phyloP scores from a whole-genome alignment of 164 flowering plant genomes.

The Echeveria elegans region DNA sequence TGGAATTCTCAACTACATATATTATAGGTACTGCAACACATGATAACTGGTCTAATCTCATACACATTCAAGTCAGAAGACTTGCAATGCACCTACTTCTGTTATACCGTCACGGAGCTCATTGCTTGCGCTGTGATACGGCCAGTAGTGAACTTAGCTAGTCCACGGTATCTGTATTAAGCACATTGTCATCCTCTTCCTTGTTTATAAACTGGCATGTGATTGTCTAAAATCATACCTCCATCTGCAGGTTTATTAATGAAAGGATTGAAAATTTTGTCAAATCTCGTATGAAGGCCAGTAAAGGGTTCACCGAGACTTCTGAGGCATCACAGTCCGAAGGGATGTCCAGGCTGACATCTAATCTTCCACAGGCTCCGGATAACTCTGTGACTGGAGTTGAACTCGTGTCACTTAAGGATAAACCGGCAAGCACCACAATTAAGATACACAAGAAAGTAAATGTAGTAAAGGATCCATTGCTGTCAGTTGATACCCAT shows the following conservation, averaged over 20 bases:
- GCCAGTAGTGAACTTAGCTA: conserved; percentile 84
- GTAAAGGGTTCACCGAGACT: conserved; percentile 29
- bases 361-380: conserved; percentile 49
- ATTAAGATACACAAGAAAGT: conserved; percentile 23
- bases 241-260: conserved; percentile 73
- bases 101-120: conserved; percentile 69
- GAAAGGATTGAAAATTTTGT: conserved; percentile 71
- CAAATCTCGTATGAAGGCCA: conserved; percentile 37
- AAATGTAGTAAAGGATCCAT: conserved; percentile 55
- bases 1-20: not conserved
- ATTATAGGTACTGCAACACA: conserved; percentile 76
- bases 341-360: conserved; percentile 31
- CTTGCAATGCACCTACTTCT: conserved; percentile 77
- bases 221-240: conserved; percentile 13
- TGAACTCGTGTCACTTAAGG: conserved; percentile 80
- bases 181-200: not conserved
- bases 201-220: conserved; percentile 11
- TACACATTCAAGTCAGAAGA: conserved; percentile 71
- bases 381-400: conserved; percentile 76
- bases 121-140: conserved; percentile 93
- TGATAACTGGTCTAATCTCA: conserved; percentile 75
- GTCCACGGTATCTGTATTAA: conserved; percentile 52
- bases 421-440: conserved; percentile 19
- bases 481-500: conserved; percentile 60
- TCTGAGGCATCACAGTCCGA: conserved; percentile 34